Base-by-base conservation (phyloP, 2,329 filamentous ascomycete genomes). In the Pseudofabraea citricarpa region DNA sequence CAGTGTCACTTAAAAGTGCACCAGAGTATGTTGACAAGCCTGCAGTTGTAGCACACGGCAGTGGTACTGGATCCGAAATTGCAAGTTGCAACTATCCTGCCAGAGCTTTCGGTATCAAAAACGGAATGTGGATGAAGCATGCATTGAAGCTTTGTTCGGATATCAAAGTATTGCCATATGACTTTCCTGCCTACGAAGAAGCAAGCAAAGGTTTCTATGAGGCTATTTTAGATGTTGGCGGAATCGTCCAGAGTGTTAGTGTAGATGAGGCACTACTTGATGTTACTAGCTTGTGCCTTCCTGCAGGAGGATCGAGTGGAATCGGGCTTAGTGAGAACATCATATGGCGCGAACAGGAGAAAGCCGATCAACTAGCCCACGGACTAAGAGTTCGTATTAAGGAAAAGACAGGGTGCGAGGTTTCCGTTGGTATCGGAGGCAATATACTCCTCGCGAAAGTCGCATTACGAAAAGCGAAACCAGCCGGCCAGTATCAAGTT, bases 71-170 rank as follows among this genome's bases (percentile, higher is more conserved):
- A 0, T 95, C 91, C 0, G 93, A 98, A 60, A 97, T 98, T 57
- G 93, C 93, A 18, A 96, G 90, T 51, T 98, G 93, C 66, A 98
- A 98, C 57, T 98, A 98, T 60, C 82, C 85, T 16, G 93, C 94
- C 6, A 81, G 93, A 27, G 75, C 79, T 23, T 93, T 83, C 55
- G 91, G 91, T 1, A 75, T 98, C 43, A 95, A 90, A 60, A 98
- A 98, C 55, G 94, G 94, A 27, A 98, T 97, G 93, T 98, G 94
- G 93, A 97, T 98, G 91, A 94, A 91, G 61, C 75, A 77, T 24
- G 93, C 93, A 0, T 73, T 85, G 46, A 84, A 93, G 53, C 64
- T 93, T 15, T 98, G 90, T 58, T 84, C 91, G 1, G 80, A 89
- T 18, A 71, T 98, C 15, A 90, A 94, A 54, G 83, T 97, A 2